These are phyloP conservation scores for Inga leiocalycina DNA, from an alignment of 306 rosid genomes.

Conservation along the genomic window DNA sequence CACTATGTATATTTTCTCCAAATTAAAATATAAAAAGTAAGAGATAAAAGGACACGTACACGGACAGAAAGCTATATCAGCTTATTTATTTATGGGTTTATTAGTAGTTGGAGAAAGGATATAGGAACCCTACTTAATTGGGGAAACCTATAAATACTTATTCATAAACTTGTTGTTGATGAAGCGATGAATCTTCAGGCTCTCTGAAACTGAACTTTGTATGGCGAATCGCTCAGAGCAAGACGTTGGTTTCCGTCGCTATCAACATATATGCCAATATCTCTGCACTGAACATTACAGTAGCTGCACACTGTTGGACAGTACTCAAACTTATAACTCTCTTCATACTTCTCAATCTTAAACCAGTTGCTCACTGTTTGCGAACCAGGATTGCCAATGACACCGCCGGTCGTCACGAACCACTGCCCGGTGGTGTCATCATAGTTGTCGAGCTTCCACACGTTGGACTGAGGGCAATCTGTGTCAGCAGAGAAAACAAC, in stretches of 20 bases:
- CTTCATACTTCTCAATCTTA: background rate
- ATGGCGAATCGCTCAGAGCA: background rate
- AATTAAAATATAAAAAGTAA: too few relatives aligned
- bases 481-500: constrained; percentile 32
- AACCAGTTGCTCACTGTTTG: too few relatives aligned
- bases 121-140: too few relatives aligned
- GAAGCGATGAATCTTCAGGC: too few relatives aligned
- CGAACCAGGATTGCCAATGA: constrained; percentile 24
- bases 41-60: background rate
- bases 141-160: too few relatives aligned
- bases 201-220: too few relatives aligned
- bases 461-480: constrained; percentile 33
- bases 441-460: constrained; percentile 47
- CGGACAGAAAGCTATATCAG: background rate
- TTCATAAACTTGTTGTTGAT: too few relatives aligned
- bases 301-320: constrained; percentile 56
- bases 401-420: constrained; percentile 42
- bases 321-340: constrained; percentile 46
- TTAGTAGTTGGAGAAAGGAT: background rate
- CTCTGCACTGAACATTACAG: constrained; percentile 49
- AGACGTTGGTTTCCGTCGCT: constrained; percentile 25
- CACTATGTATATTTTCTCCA: background rate
- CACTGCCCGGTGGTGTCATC: constrained; percentile 13
- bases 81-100: too few relatives aligned
- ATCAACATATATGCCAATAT: constrained; percentile 35